Conservation (phyloP, 768 basidiomycete species). For the Suillus variegatus region DNA sequence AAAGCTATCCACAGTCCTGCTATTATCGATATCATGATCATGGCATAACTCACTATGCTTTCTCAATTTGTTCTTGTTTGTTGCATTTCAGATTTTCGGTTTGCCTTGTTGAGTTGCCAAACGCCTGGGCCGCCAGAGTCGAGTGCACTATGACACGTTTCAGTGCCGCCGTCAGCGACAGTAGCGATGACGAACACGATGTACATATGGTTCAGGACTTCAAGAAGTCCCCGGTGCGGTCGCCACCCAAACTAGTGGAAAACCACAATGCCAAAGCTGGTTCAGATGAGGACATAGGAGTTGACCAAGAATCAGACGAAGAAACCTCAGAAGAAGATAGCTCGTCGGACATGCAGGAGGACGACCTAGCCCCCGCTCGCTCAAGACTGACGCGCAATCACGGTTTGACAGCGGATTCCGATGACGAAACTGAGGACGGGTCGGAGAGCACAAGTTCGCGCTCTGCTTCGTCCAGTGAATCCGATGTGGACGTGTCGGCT, state of each 20-base stretch:
- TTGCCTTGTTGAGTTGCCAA: slow-evolving; percentile 21
- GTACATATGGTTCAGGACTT: slow-evolving; percentile 31
- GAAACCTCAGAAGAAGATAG: slow-evolving; percentile 38
- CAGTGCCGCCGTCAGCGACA: slow-evolving; percentile 62
- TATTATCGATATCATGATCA: not conserved
- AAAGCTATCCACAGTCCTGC: not conserved
- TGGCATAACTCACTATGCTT: not conserved
- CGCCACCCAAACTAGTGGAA: slow-evolving; percentile 26
- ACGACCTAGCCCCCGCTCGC: slow-evolving; percentile 39
- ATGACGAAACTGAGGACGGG: slow-evolving; percentile 53
- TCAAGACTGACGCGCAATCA: slow-evolving; percentile 36
- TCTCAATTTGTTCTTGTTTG: slow-evolving; percentile 32
- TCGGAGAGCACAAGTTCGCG: slow-evolving; percentile 37
- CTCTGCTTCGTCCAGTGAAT: slow-evolving; percentile 28
- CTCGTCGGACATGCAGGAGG: slow-evolving; percentile 52
- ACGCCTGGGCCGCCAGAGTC: slow-evolving; percentile 3
- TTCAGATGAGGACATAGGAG: slow-evolving; percentile 28
- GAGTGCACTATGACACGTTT: slow-evolving; percentile 61
- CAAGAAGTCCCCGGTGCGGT: slow-evolving; percentile 15
- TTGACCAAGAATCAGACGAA: slow-evolving; percentile 38
- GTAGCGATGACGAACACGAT: slow-evolving; percentile 51
- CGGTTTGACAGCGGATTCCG: slow-evolving; percentile 55
- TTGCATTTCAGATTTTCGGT: slow-evolving; percentile 17
- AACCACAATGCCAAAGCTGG: slow-evolving; percentile 33
- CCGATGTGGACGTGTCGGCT: slow-evolving; percentile 20